Percentiles rank a stretch among this genome's conserved stretches.
phyloP scores from a whole-genome alignment of 495 filamentous ascomycete genomes.

The Venustampulla echinocandica region DNA sequence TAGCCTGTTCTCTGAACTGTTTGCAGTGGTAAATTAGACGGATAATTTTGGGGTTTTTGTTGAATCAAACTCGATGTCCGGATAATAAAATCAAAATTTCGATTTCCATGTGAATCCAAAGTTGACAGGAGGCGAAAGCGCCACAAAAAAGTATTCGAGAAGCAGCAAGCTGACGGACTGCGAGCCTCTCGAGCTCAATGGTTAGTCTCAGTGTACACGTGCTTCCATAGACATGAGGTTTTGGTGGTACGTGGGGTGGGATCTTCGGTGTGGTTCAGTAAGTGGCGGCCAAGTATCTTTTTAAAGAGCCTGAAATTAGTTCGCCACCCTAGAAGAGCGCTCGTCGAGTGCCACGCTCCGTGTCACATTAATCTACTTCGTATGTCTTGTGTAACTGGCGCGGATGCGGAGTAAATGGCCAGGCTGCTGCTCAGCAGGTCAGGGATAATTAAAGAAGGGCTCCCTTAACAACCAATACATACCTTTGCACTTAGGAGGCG shows the following conservation, averaged over 20 bases:
- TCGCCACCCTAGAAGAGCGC: slow-evolving; percentile 1
- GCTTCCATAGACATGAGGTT: background rate
- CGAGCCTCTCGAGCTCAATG: no score
- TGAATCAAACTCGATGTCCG: no score
- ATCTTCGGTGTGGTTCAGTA: background rate
- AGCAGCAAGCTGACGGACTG: no score
- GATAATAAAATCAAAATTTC: no score
- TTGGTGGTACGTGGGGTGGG: background rate
- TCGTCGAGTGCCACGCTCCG: background rate
- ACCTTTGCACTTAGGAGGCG: background rate
- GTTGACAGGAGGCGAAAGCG: no score
- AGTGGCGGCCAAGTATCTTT: slow-evolving; percentile 2
- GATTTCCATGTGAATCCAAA: no score
- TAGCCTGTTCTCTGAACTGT: no score
- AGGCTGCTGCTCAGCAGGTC: background rate
- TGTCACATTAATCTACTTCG: slow-evolving; percentile 2
- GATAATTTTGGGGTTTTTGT: no score
- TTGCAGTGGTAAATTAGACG: no score
- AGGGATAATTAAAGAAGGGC: background rate
- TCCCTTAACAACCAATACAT: background rate
- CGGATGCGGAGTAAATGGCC: background rate
- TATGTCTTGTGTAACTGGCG: slow-evolving; percentile 3
- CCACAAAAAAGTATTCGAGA: no score
- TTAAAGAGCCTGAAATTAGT: slow-evolving; percentile 6
- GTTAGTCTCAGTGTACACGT: background rate